These are phyloP conservation scores for Diutina ranongensis DNA, from an alignment of 1,139 yeast species.

Conservation along the genomic window DNA sequence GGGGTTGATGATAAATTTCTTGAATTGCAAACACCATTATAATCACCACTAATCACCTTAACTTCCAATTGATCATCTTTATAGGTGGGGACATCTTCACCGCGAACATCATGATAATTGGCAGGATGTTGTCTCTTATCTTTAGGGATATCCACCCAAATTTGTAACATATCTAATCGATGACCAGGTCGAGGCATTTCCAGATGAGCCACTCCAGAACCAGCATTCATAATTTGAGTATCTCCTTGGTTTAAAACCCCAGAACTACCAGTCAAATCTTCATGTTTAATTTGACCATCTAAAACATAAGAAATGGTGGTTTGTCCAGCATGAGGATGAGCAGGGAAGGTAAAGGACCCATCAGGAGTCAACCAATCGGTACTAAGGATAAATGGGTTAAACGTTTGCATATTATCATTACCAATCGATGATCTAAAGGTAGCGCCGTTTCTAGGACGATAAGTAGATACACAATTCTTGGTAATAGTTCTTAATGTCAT, in stretches of 20 bases:
- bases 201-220: no score
- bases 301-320: not conserved
- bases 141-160: no score
- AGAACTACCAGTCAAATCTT: not conserved
- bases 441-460: not conserved
- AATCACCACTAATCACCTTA: no score
- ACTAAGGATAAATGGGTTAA: not conserved
- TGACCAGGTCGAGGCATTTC: no score
- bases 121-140: no score
- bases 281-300: not conserved
- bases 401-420: not conserved
- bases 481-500: not conserved
- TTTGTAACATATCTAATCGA: no score
- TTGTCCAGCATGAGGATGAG: not conserved
- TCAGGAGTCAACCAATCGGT: not conserved
- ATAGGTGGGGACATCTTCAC: no score
- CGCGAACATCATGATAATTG: no score
- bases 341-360: not conserved
- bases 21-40: no score
- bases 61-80: no score
- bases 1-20: no score
- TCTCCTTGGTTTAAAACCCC: not conserved
- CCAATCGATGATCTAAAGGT: not conserved
- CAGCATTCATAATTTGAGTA: not conserved
- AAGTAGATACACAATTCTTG: not conserved